Conservation (phyloP, 2,329 filamentous ascomycete species). For the Lojkania enalia region DNA sequence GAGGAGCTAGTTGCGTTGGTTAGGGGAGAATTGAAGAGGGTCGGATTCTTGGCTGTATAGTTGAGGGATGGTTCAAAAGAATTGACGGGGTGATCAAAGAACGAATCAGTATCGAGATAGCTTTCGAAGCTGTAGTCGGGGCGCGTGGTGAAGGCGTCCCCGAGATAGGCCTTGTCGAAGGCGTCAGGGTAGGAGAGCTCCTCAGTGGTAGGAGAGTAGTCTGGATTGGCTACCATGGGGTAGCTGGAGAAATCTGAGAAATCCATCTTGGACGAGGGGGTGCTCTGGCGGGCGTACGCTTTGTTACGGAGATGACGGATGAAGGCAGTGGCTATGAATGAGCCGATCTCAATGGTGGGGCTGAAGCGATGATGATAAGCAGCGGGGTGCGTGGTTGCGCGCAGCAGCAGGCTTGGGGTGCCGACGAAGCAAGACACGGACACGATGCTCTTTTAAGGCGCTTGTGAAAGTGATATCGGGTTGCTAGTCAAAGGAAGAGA, state of each 20-base stretch:
- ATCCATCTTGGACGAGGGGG: constrained; percentile 25
- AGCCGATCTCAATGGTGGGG: too few species aligned
- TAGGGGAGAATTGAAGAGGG: constrained; percentile 21
- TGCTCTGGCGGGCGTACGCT: constrained; percentile 4
- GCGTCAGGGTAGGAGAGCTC: constrained; percentile 26
- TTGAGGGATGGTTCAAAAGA: constrained; percentile 24
- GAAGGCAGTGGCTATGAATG: too few species aligned
- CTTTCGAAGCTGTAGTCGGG: constrained; percentile 31
- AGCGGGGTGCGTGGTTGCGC: too few species aligned
- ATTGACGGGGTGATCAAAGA: constrained; percentile 31
- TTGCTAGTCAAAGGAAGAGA: too few species aligned
- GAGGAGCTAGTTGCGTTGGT: constrained; percentile 15
- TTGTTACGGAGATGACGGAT: constrained; percentile 4
- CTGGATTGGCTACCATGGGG: constrained; percentile 27
- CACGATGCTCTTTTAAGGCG: too few species aligned
- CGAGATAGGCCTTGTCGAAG: constrained; percentile 30
- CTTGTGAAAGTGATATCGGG: too few species aligned
- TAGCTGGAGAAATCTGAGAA: constrained; percentile 19
- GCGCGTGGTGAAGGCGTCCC: constrained; percentile 24
- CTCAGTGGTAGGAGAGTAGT: constrained; percentile 30
- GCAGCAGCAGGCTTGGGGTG: too few species aligned
- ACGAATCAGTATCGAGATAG: constrained; percentile 33
- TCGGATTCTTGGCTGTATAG: constrained; percentile 23
- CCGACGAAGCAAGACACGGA: too few species aligned
- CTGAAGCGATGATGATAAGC: too few species aligned